Evolutionary conservation across 2,329 filamentous ascomycete species (phyloP).

Genomic region (Parastagonospora avenae): DNA sequence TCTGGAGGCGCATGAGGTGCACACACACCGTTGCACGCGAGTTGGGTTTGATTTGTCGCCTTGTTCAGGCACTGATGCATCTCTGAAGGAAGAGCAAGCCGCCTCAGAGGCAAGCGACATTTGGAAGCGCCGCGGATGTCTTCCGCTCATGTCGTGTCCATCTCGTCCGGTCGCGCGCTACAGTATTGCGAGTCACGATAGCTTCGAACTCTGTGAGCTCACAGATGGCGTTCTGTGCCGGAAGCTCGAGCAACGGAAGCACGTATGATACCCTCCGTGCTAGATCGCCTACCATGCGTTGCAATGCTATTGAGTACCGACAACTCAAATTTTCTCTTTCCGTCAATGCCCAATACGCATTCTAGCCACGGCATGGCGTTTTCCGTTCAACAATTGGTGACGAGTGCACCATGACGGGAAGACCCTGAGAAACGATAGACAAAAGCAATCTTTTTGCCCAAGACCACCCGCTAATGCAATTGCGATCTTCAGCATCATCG

Average conservation of each 20-base stretch:
- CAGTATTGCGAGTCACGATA: neutral
- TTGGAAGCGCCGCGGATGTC: neutral
- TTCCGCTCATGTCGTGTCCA: neutral
- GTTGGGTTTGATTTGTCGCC: neutral
- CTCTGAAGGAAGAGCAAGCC: neutral
- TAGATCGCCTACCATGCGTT: constrained; percentile 1
- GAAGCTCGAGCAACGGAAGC: neutral
- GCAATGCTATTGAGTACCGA: neutral
- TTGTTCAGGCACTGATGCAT: neutral
- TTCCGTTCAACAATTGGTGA: neutral
- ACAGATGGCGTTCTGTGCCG: neutral
- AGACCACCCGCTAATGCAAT: constrained; percentile 15
- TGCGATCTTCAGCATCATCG: constrained; percentile 30
- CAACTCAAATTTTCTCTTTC: neutral
- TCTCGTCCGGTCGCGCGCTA: neutral
- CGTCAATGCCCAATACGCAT: neutral
- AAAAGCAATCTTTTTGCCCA: neutral
- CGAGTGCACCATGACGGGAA: neutral
- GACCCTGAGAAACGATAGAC: constrained; percentile 4
- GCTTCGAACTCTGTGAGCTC: neutral
- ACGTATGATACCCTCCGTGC: neutral
- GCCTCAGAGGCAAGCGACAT: neutral
- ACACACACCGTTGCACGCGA: neutral
- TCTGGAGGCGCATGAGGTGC: neutral
- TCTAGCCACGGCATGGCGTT: neutral